phyloP scores from a whole-genome alignment of 257 asterid species.

The Ligustrum vulgare region DNA sequence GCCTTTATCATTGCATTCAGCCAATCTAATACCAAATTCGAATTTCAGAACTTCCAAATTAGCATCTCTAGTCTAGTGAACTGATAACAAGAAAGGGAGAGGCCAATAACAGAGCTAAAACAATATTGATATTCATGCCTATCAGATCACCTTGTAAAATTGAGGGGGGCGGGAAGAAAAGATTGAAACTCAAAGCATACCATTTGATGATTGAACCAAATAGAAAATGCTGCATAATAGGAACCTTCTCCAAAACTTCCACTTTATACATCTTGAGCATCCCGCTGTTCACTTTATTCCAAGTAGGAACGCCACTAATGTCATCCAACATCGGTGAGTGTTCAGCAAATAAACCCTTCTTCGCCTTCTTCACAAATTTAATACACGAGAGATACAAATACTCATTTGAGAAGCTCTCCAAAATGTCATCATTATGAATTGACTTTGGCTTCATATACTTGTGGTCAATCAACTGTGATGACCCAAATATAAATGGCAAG shows the following conservation, averaged over 20 bases:
- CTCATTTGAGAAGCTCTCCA: conserved; percentile 78
- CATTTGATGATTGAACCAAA: conserved; percentile 88
- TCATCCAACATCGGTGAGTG: conserved; percentile 98
- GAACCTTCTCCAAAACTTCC: conserved; percentile 92
- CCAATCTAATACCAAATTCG: background rate
- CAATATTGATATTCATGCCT: conserved; percentile 2
- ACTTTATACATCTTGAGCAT: conserved; percentile 90
- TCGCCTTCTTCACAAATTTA: conserved; percentile 77
- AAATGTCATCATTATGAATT: conserved; percentile 82
- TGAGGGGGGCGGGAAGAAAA: background rate
- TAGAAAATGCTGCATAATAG: conserved; percentile 94
- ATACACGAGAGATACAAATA: conserved; percentile 79
- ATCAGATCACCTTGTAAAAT: conserved; percentile 14
- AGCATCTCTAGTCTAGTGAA: background rate
- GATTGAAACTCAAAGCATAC: conserved; percentile 35
- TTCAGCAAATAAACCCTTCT: conserved; percentile 90
- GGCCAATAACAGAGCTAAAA: background rate
- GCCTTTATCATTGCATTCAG: background rate
- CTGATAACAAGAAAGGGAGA: background rate
- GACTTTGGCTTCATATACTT: conserved; percentile 98
- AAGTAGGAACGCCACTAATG: conserved; percentile 87
- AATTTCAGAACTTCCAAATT: background rate
- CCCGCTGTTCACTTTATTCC: conserved; percentile 91
- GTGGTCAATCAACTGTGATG: conserved; percentile 90
- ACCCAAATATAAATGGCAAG: conserved; percentile 84